Evolutionary conservation across 2,329 filamentous ascomycete species (phyloP).

Genomic region (Colletotrichum costaricense): DNA sequence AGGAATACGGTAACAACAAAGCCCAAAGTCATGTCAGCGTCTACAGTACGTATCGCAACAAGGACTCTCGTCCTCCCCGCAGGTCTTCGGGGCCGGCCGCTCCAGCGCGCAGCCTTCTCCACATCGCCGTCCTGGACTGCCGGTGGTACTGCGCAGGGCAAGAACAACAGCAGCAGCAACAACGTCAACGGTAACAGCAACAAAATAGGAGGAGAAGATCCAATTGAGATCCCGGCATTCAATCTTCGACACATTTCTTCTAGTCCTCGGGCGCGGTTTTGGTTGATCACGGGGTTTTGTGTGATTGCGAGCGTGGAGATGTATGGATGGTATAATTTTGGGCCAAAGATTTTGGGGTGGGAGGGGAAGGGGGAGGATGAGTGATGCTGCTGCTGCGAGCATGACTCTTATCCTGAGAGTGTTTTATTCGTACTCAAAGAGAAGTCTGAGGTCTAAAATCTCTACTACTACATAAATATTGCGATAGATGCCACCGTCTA

Average conservation of each 20-base stretch:
- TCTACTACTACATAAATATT: too few species aligned
- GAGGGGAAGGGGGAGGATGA: neutral
- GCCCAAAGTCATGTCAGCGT: neutral
- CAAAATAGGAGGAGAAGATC: slow-evolving; percentile 10
- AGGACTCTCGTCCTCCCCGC: neutral
- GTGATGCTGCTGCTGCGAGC: neutral
- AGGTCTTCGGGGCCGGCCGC: neutral
- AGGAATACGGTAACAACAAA: neutral
- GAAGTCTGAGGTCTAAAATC: too few species aligned
- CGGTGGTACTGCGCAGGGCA: neutral
- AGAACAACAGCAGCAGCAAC: slow-evolving; percentile 13
- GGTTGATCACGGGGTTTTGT: slow-evolving; percentile 31
- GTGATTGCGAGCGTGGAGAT: slow-evolving; percentile 36
- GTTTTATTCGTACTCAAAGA: too few species aligned
- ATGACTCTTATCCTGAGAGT: too few species aligned
- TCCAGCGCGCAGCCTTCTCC: slow-evolving; percentile 27
- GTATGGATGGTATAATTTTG: slow-evolving; percentile 38
- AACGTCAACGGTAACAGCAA: slow-evolving; percentile 8
- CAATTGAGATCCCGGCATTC: slow-evolving; percentile 37
- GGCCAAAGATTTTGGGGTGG: slow-evolving; percentile 38
- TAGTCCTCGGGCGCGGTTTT: slow-evolving; percentile 37
- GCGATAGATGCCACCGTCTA: too few species aligned
- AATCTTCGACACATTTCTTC: slow-evolving; percentile 37
- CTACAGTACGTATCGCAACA: neutral
- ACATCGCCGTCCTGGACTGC: neutral